These are phyloP conservation scores for Coemansia sp. DNA, from an alignment of 192 early-diverging fungal genomes.

Conservation along the genomic window DNA sequence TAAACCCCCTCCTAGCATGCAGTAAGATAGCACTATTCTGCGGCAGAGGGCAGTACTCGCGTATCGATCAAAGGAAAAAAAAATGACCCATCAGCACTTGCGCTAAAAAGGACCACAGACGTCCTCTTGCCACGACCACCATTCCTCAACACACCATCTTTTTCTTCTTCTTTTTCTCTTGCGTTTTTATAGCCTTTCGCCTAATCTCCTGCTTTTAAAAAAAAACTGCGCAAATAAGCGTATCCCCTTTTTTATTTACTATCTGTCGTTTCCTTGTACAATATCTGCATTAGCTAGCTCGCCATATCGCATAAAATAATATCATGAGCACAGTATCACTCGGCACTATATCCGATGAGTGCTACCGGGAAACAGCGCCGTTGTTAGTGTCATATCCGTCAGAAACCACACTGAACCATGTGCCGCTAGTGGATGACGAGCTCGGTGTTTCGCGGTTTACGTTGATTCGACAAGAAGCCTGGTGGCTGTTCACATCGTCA, in stretches of 20 bases:
- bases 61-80: neutral
- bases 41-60: neutral
- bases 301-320: neutral
- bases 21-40: constrained; percentile 4
- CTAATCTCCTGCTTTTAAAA: neutral
- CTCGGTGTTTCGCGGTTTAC: constrained; percentile 12
- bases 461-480: constrained; percentile 36
- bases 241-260: neutral
- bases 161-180: neutral
- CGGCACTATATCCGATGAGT: neutral
- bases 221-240: neutral
- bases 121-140: neutral
- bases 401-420: constrained; percentile 33
- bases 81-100: neutral
- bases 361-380: constrained; percentile 9
- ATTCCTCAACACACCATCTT: neutral
- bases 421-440: constrained; percentile 24
- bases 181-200: neutral
- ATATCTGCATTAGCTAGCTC: constrained; percentile 5
- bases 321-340: neutral
- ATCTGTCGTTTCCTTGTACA: neutral
- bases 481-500: constrained; percentile 43
- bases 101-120: neutral
- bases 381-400: constrained; percentile 28
- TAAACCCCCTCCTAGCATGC: neutral